These are phyloP conservation scores for Myrmaecium sp. DNA, from an alignment of 2,329 filamentous ascomycete species.

Conservation along the genomic window DNA sequence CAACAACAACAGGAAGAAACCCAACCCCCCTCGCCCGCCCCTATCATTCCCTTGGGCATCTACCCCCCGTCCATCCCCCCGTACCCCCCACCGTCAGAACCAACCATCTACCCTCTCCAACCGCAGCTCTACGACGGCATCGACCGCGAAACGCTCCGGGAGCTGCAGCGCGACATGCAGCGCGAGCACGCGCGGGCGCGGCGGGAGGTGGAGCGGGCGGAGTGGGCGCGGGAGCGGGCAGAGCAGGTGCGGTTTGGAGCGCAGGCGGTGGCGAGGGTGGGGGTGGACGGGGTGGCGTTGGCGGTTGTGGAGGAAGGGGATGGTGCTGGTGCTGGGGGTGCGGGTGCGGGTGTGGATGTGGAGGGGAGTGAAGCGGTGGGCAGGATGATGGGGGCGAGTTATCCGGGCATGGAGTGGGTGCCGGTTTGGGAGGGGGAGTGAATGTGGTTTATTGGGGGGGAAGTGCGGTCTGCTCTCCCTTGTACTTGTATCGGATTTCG, in stretches of 20 bases:
- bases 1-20: too few species aligned
- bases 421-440: constrained; percentile 26
- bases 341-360: constrained; percentile 5
- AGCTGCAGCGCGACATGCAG: constrained; percentile 12
- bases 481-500: too few species aligned
- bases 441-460: too few species aligned
- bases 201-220: constrained; percentile 2
- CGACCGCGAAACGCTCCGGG: too few species aligned
- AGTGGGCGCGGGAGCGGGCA: not conserved
- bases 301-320: constrained; percentile 15
- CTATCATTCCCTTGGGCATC: too few species aligned
- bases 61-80: too few species aligned
- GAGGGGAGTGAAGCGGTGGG: constrained; percentile 15
- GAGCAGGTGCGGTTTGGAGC: constrained; percentile 1
- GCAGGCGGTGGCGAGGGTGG: constrained; percentile 12
- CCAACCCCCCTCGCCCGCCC: too few species aligned
- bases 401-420: constrained; percentile 56
- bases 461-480: too few species aligned
- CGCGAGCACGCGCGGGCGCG: constrained; percentile 8
- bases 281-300: constrained; percentile 16
- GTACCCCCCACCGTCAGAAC: too few species aligned
- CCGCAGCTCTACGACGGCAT: too few species aligned
- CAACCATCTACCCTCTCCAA: too few species aligned
- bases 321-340: constrained; percentile 14
- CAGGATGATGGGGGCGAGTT: constrained; percentile 47